Conservation (phyloP, 345 rosid species). For the Pelargonium nanum region DNA sequence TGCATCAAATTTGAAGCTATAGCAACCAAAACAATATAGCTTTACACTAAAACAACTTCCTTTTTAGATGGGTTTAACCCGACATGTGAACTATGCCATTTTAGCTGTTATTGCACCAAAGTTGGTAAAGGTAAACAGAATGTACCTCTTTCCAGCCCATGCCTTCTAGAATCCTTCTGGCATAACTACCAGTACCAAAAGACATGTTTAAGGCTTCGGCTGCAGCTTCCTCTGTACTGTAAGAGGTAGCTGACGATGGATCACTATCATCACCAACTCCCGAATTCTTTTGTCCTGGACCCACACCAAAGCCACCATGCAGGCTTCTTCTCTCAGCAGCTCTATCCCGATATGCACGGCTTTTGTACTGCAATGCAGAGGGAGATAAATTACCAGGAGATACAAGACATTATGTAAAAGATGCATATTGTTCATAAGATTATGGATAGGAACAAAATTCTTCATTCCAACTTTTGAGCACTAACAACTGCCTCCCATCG, state of each 20-base stretch:
- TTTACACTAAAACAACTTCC: no score
- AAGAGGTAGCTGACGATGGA: slow-evolving; percentile 17
- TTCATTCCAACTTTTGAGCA: no score
- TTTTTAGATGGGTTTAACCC: background rate
- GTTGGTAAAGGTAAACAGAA: background rate
- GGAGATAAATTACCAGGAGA: background rate
- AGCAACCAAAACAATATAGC: no score
- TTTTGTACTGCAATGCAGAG: slow-evolving; percentile 27
- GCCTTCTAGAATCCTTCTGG: slow-evolving; percentile 62
- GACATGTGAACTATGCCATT: background rate
- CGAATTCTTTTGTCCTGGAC: slow-evolving; percentile 69
- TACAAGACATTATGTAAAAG: background rate
- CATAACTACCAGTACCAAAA: slow-evolving; percentile 74
- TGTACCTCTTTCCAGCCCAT: slow-evolving; percentile 92
- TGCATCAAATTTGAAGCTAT: no score
- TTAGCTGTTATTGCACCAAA: background rate
- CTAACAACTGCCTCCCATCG: no score
- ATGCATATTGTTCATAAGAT: no score
- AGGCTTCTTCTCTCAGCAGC: slow-evolving; percentile 82
- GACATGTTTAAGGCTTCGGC: slow-evolving; percentile 59
- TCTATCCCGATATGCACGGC: slow-evolving; percentile 63
- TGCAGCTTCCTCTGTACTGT: slow-evolving; percentile 42
- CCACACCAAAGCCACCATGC: slow-evolving; percentile 72
- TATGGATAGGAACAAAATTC: no score
- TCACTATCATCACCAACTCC: slow-evolving; percentile 14